Evolutionary conservation across 164 flowering plant genomes (phyloP), one percentile per base, ranked within the genome.

Genomic region (Dillenia turbinata): DNA sequence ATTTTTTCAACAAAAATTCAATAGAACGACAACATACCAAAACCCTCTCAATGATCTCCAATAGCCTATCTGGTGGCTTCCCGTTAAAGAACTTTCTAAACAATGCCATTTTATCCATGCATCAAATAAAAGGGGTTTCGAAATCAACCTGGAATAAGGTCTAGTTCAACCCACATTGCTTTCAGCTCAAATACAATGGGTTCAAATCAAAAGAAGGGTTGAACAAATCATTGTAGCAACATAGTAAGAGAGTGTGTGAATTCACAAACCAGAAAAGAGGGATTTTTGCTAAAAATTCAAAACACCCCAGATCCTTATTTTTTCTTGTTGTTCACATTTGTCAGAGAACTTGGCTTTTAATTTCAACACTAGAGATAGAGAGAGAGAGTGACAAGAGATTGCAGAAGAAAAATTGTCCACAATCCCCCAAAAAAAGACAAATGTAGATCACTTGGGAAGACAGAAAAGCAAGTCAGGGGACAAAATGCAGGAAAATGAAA

Each of bases 41-140:
- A 62, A 86, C 87, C 66, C 85, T 71, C 49, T 86, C 89, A 17
- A 81, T 71, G 68, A 82, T 79, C 75, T 84, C 91, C 66, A 84
- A 64, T 11, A 86, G 80, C 71, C 86, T 84, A 44, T 86, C 91
- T 17, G 88, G 88, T 22, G 87, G 91, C 69, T 84, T 86, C 71
- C 77, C 40, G 65, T 71, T 77, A 53, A 84, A 86, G 65, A 84
- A 71, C 68, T 72, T 82, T 50, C 85, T 62, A 59, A 82, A 82
- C 73, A 82, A 65, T 12, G 89, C 87, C 92, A 86, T n/a, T 84
- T 10, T 56, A 10, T 26, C 55, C 55, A 26, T 9, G 16, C 9
- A 52, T 52, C 55, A 19, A 15, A 9, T 10, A 52, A 52, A 15
- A 26, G 3, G 33, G 33, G 0, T 26, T 26, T 12, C 22, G 9